A percentile compares a stretch with the other conserved stretches of the same genome.
Evolutionary conservation across 306 rosid genomes (phyloP).

Genomic region (Acacia crassicarpa): DNA sequence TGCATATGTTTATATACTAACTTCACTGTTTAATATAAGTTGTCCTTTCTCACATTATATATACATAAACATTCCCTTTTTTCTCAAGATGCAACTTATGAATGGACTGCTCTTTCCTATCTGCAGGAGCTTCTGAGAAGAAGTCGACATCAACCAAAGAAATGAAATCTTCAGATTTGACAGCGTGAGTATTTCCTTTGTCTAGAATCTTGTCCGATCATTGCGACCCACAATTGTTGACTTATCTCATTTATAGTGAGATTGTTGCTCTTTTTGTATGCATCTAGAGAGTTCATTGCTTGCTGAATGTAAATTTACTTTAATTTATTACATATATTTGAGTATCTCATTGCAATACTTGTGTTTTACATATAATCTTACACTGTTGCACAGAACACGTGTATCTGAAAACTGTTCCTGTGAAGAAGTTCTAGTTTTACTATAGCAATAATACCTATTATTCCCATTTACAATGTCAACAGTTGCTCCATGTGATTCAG

Average conservation of each 20-base stretch:
- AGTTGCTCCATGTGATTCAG: neutral
- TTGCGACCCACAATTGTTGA: neutral
- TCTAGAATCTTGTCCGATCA: neutral
- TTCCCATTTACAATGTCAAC: slow-evolving; percentile 1
- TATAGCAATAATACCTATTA: neutral
- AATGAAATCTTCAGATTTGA: slow-evolving; percentile 49
- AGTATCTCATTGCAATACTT: neutral
- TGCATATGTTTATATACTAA: neutral
- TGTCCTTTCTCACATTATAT: slow-evolving; percentile 14
- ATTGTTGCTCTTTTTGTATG: neutral
- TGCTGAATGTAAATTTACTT: neutral
- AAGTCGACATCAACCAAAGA: slow-evolving; percentile 42
- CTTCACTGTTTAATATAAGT: slow-evolving; percentile 23
- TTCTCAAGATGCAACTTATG: slow-evolving; percentile 15
- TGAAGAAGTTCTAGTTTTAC: neutral
- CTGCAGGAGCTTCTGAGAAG: slow-evolving; percentile 54
- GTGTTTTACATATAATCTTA: neutral
- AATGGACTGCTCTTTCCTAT: slow-evolving; percentile 21
- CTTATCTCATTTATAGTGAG: neutral
- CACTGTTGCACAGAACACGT: neutral
- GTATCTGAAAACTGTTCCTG: neutral
- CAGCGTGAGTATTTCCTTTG: slow-evolving; percentile 47
- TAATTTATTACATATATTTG: neutral
- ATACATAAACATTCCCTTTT: neutral
- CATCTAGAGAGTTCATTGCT: neutral